Evolutionary conservation across 169 alveolate species (phyloP).

Genomic region (Plasmodium gonderi): DNA sequence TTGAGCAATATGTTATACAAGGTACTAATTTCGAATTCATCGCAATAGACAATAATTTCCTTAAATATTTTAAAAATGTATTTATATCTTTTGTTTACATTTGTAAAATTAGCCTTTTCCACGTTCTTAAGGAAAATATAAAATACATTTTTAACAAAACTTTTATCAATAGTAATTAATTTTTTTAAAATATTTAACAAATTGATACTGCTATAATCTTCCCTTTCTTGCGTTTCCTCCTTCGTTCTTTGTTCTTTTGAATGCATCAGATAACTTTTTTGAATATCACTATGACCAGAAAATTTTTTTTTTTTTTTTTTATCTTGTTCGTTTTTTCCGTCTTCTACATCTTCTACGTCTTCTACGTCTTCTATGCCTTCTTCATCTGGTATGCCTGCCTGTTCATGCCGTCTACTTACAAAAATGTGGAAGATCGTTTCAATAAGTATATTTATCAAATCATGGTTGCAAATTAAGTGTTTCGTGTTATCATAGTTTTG

Average conservation of each 20-base stretch:
- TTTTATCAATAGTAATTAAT: slow-evolving; percentile 59
- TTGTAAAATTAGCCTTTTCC: not conserved
- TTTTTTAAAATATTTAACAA: slow-evolving; percentile 48
- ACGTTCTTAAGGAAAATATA: slow-evolving; percentile 64
- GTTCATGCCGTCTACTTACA: not conserved
- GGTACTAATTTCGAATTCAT: slow-evolving; percentile 63
- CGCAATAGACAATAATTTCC: slow-evolving; percentile 31
- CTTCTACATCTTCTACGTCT: not conserved
- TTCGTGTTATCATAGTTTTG: not conserved
- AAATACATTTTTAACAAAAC: slow-evolving; percentile 74
- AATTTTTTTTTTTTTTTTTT: not conserved
- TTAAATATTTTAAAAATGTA: slow-evolving; percentile 31
- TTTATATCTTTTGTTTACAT: not conserved
- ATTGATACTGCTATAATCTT: not conserved
- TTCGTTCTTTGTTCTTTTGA: slow-evolving; percentile 33
- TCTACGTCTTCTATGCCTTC: not conserved
- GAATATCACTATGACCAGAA: not conserved
- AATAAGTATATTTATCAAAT: slow-evolving; percentile 53
- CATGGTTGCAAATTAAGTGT: slow-evolving; percentile 57
- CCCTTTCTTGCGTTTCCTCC: not conserved
- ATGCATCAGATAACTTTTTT: slow-evolving; percentile 61
- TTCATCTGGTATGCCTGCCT: not conserved
- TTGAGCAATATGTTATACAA: slow-evolving; percentile 46
- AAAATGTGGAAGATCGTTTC: slow-evolving; percentile 54
- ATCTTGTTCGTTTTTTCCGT: no score